Percentiles rank a stretch among this genome's conserved stretches.
These are phyloP conservation scores for Lentinula edodes DNA, from an alignment of 768 basidiomycete genomes.

Conservation along the genomic window DNA sequence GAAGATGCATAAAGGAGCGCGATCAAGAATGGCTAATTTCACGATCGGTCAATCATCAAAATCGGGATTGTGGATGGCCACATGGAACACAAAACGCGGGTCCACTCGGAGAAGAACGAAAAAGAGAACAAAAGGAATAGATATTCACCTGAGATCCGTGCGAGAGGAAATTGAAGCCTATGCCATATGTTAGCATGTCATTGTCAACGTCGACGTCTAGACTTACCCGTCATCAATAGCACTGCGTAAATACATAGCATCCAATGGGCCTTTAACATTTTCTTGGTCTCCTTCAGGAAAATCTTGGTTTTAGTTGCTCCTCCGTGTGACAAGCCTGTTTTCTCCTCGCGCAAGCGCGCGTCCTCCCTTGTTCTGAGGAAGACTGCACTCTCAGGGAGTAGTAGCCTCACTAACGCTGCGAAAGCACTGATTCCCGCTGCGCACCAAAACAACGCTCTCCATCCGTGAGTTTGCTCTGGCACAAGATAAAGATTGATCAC, in stretches of 20 bases:
- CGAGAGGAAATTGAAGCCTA: constrained; percentile 73
- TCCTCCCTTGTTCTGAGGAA: constrained; percentile 64
- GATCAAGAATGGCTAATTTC: background rate
- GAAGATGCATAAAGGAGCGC: background rate
- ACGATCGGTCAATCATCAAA: background rate
- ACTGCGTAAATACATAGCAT: constrained; percentile 77
- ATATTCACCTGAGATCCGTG: constrained; percentile 56
- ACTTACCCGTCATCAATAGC: constrained; percentile 65
- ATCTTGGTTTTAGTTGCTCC: constrained; percentile 49
- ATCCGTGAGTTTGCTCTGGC: constrained; percentile 35
- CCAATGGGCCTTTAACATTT: constrained; percentile 84
- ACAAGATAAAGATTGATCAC: constrained; percentile 73
- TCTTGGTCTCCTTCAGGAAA: constrained; percentile 66
- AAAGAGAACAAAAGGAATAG: background rate
- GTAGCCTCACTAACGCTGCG: constrained; percentile 58
- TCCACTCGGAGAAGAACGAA: background rate
- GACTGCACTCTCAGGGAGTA: constrained; percentile 73
- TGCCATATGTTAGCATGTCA: background rate
- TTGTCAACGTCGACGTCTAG: background rate
- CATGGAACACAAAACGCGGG: background rate
- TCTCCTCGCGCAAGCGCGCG: constrained; percentile 52
- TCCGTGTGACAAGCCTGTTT: constrained; percentile 32
- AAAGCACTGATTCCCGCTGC: constrained; percentile 64
- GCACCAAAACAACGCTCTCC: constrained; percentile 83
- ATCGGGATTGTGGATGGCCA: too few species aligned